Evolutionary conservation across 257 asterid genomes (phyloP), one percentile per base, ranked within the genome.

Genomic region (Nicotiana obtusifolia): DNA sequence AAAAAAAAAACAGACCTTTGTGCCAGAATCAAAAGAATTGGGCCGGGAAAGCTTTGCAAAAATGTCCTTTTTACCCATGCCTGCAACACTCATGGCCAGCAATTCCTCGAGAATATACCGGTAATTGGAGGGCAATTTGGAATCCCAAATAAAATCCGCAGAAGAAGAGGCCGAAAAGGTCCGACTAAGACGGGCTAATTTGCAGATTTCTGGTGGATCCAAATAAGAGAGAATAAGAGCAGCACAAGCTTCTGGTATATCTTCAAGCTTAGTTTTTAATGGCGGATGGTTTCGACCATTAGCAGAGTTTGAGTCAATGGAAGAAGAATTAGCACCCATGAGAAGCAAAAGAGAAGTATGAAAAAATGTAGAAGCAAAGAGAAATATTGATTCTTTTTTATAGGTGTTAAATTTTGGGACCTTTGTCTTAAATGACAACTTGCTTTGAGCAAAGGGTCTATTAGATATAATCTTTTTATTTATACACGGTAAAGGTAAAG

Each of bases 191-290:
- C 91, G 87, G 35, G 97, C 97, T 65, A 94, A 82, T 80, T 88
- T 86, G 80, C 95, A 93, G 85, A 94, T 92, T 85, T 94, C 93
- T 80, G 92, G 93, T 71, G 97, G 97, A 83, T 93, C 96, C 79
- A 94, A 69, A 87, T 87, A 84, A 35, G 92, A 88, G 1, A 94
- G 90, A 2, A 91, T 91, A 13, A 87, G 76, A 11, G 98, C 98
- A 15, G 90, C 81, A 24, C 97, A 94, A 15, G 92, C 86, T 64
- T 93, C 98, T 54, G 97, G 98, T 67, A 94, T 87, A 60, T 94
- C 97, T 80, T 89, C 94, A 82, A 94, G 85, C 61, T 84, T 88
- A 52, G 89, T 85, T 85, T 88, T 81, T 13, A 41, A 9, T 41
- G 49, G 49, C 13, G 49, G 49, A 41, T 9, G 49, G 49, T 41